A percentile compares a stretch with the other conserved stretches of the same genome.
These are phyloP conservation scores for Puccinia horiana DNA, from an alignment of 1,284 basidiomycete species.

Conservation along the genomic window DNA sequence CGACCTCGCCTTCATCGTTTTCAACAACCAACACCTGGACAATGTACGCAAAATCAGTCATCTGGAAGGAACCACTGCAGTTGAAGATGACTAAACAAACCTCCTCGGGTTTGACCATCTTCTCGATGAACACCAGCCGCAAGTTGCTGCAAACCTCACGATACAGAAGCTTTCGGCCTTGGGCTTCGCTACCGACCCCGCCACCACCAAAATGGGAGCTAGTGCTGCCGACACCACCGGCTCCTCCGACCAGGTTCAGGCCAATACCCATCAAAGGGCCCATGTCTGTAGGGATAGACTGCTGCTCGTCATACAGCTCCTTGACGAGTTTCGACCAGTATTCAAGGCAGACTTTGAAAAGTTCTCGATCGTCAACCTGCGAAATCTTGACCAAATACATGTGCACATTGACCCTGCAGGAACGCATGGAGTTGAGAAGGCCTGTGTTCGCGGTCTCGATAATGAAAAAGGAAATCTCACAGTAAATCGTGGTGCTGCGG, in stretches of 20 bases:
- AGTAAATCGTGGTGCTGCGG: constrained; percentile 88
- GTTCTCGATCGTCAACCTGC: constrained; percentile 95
- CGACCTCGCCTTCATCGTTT: constrained; percentile 99
- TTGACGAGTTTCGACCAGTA: constrained; percentile 99
- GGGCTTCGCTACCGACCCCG: constrained; percentile 36
- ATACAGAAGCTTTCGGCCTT: constrained; percentile 84
- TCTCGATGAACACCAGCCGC: constrained; percentile 92
- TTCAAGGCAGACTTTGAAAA: constrained; percentile 99
- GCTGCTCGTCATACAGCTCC: constrained; percentile 97
- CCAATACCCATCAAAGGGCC: constrained; percentile 91
- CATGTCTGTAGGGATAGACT: constrained; percentile 85
- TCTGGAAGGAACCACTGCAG: neutral
- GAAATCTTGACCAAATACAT: constrained; percentile 98
- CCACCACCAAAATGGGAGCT: constrained; percentile 56
- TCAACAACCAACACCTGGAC: constrained; percentile 83
- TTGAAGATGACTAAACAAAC: constrained; percentile 13
- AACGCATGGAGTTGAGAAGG: neutral
- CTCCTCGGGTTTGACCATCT: constrained; percentile 99
- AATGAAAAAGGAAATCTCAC: constrained; percentile 53
- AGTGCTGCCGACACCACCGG: constrained; percentile 56
- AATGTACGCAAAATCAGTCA: neutral
- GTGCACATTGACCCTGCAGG: constrained; percentile 75
- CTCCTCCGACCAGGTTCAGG: constrained; percentile 64
- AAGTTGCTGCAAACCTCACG: constrained; percentile 92
- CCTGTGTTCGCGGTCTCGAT: neutral